These are phyloP conservation scores for Penicillium fimorum DNA, from an alignment of 495 filamentous ascomycete species.

Conservation along the genomic window DNA sequence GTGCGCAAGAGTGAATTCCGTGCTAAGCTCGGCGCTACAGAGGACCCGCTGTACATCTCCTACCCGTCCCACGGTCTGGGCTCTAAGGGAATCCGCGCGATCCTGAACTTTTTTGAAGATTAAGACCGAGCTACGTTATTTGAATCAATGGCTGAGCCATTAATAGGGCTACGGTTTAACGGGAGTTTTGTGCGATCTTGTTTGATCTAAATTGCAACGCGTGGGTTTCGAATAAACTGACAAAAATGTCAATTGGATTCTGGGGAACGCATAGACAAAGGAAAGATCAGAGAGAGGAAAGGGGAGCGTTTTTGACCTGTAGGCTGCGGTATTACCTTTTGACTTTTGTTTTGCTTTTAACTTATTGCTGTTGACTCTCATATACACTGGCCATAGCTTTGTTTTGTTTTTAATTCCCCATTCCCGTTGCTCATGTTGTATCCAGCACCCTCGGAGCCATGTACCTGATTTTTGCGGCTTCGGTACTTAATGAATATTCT, in stretches of 20 bases:
- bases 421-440: conserved; percentile 23
- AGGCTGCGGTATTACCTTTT: background rate
- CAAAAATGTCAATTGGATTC: background rate
- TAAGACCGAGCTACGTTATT: conserved; percentile 17
- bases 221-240: background rate
- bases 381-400: background rate
- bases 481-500: background rate
- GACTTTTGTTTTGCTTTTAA: background rate
- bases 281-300: conserved; percentile 8
- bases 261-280: conserved; percentile 12
- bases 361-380: conserved; percentile 1
- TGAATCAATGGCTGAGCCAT: background rate
- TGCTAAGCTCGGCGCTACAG: conserved; percentile 75
- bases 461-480: conserved; percentile 7
- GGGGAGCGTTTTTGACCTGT: background rate
- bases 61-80: conserved; percentile 80
- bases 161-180: conserved; percentile 10
- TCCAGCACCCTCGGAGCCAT: conserved; percentile 11
- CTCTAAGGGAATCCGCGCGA: conserved; percentile 68
- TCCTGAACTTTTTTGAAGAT: conserved; percentile 83
- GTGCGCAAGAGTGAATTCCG: conserved; percentile 83
- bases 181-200: background rate
- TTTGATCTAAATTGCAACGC: conserved; percentile 5
- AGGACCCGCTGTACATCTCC: conserved; percentile 77
- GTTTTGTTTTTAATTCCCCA: conserved; percentile 26